Evolutionary conservation across 2,329 filamentous ascomycete genomes (phyloP), one percentile per base, ranked within the genome.

Genomic region (Coleophoma crateriformis): DNA sequence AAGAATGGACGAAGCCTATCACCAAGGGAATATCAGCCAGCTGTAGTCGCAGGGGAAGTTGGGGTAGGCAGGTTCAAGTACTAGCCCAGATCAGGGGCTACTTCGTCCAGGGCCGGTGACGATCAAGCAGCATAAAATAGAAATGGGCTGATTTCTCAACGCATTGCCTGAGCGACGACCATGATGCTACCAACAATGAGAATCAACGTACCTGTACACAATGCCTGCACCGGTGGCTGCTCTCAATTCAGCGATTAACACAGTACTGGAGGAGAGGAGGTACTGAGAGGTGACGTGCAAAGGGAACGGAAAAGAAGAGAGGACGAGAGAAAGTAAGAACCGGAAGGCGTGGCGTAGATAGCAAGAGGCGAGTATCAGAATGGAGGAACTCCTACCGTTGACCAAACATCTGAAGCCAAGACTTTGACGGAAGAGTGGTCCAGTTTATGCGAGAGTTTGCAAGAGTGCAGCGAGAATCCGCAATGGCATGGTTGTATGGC

Each of bases 191-290:
- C 41, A 41, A 7, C 5, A 7, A 35, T 15, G 11, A 40, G 49
- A 19, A 40, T 37, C 27, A 33, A 57, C 54, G 49, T 57, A 64
- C 59, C 61, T 64, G 32, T 60, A 58, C 58, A 58, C 62, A 64
- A 64, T 64, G 62, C 63, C 61, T 61, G 63, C 61, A 64, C 61
- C 56, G 58, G 54, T 60, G 54, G 56, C 58, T 61, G 47, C 58
- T 57, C 56, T 55, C 45, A 46, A 38, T 35, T 37, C 38, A 14
- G 38, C 33, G 33, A n/a, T 22, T 22, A 15, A 14, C 5, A n/a
- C 17, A 15, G 19, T 12, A n/a, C 17, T 14, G n/a, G n/a, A 15
- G 34, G 33, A 20, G 19, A 33, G 27, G n/a, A 33, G n/a, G 43
- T 19, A 15, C 17, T 19, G 19, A 32, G 13, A 34, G 27, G 47